These are phyloP conservation scores for Drosera spatulata DNA, from an alignment of 179 eudicot genomes.

Conservation along the genomic window DNA sequence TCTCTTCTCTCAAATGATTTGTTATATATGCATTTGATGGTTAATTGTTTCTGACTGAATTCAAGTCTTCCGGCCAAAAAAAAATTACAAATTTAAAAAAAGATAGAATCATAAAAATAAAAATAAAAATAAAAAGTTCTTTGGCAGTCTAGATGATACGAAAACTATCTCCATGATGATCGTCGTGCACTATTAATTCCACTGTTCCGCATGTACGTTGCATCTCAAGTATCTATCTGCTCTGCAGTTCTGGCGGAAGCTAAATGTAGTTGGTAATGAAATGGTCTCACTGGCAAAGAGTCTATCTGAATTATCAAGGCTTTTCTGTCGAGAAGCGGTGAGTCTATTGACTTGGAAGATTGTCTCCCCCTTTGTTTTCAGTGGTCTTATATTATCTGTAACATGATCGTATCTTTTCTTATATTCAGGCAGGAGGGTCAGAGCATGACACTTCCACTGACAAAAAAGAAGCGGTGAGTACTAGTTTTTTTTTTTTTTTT, in stretches of 20 bases:
- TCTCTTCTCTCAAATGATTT: too few relatives aligned
- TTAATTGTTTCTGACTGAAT: too few relatives aligned
- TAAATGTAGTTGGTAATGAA: constrained; percentile 60
- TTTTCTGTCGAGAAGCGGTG: constrained; percentile 47
- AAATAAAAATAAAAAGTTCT: too few relatives aligned
- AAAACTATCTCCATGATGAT: too few relatives aligned
- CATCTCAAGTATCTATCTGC: not conserved
- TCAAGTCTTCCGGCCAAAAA: too few relatives aligned
- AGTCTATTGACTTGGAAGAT: constrained; percentile 1
- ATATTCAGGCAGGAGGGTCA: constrained; percentile 20
- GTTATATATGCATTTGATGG: too few relatives aligned
- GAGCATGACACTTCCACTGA: constrained; percentile 17
- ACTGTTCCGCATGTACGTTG: not conserved
- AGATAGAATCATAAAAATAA: too few relatives aligned
- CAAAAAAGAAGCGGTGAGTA: constrained; percentile 16
- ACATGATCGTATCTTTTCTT: not conserved
- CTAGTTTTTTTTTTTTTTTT: not conserved
- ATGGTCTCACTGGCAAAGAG: constrained; percentile 59
- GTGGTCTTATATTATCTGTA: not conserved
- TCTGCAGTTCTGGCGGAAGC: constrained; percentile 62
- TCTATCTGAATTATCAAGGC: constrained; percentile 50
- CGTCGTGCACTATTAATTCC: too few relatives aligned
- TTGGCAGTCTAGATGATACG: not conserved
- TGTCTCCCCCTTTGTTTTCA: not conserved
- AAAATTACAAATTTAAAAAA: too few relatives aligned